Base-by-base conservation (phyloP, 2,329 filamentous ascomycete species). In the Meredithiella fracta region DNA sequence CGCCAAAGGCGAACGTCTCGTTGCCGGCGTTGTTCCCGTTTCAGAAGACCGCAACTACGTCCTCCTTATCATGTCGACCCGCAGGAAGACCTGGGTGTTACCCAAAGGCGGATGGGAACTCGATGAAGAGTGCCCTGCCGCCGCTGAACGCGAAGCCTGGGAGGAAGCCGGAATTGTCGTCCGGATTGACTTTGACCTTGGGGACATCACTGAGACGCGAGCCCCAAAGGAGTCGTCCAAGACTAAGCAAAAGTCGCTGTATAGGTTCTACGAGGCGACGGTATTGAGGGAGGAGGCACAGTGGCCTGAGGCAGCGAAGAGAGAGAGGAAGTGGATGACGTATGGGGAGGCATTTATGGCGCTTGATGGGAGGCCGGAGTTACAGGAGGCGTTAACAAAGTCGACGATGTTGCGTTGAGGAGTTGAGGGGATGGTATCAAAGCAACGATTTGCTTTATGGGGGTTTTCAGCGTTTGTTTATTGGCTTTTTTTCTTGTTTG, bases 71-170 rank as follows among this genome's bases (percentile, higher is more conserved):
- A 89, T 96, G 72, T 95, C 89, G 55, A 91, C 86, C 54, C 80
- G 87, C 61, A 83, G 89, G 64, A 87, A 87, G 68, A 87, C 86
- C 64, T 98, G 92, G 92, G 92, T 98, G 47, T 76, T 98, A 58
- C 92, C 92, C 59, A 98, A 98, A 69, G 92, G 92, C 66, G 92
- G 92, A 59, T 98, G 92, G 90, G 92, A 98, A 69, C 84, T 82
- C 34, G 92, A 98, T 69, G 92, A 98, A 71, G 79, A 83, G 60
- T 92, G 86, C 60, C 80, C 85, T 60, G 79, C 91, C 67, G 86
- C 92, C 57, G 92, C 92, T 56, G 70, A 84, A 74, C 74, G 92
- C 62, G 92, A 98, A 70, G 92, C 92, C 59, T 97, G 92, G 92
- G 92, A 97, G 72, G 92, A 97, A 72, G 92, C 90, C 44, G 92